phyloP scores from a whole-genome alignment of 139 green algal species.

The Limnomonas spitsbergensis region DNA sequence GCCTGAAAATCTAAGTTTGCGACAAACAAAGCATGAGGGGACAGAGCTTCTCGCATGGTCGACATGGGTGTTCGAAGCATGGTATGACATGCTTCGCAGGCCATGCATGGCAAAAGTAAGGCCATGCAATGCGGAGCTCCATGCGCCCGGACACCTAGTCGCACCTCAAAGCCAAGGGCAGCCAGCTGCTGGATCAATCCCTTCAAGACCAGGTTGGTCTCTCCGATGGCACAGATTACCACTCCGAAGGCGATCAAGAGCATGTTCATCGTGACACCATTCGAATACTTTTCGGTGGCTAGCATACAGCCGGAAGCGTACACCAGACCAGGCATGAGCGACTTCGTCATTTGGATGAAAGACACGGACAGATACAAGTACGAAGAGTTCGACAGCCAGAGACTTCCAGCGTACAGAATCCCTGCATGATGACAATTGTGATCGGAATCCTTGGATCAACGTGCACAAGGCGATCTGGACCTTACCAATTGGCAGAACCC shows the following conservation, averaged over 20 bases:
- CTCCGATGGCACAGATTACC: conserved; percentile 71
- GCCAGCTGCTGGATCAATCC: conserved; percentile 87
- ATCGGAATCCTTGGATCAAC: too few species aligned
- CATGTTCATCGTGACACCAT: conserved; percentile 75
- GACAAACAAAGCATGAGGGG: too few species aligned
- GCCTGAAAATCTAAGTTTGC: too few species aligned
- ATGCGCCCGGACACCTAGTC: too few species aligned
- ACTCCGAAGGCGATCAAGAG: conserved; percentile 84
- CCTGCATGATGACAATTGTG: too few species aligned
- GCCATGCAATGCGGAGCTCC: too few species aligned
- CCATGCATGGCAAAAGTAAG: too few species aligned
- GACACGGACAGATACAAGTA: conserved; percentile 95
- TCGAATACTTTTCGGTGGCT: conserved; percentile 73
- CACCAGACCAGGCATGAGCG: conserved; percentile 81
- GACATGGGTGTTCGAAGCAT: too few species aligned
- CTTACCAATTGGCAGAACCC: conserved; percentile 69
- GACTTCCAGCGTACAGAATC: conserved; percentile 78
- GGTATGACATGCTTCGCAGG: too few species aligned
- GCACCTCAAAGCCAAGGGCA: conserved; percentile 78
- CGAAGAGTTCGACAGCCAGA: conserved; percentile 94
- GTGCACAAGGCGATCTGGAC: too few species aligned
- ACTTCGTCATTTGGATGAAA: conserved; percentile 99
- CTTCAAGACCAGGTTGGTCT: conserved; percentile 83
- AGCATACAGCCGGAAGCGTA: conserved; percentile 70
- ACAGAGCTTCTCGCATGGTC: too few species aligned